phyloP scores from a whole-genome alignment of 2,329 filamentous ascomycete genomes.

The Akanthomyces muscarius region DNA sequence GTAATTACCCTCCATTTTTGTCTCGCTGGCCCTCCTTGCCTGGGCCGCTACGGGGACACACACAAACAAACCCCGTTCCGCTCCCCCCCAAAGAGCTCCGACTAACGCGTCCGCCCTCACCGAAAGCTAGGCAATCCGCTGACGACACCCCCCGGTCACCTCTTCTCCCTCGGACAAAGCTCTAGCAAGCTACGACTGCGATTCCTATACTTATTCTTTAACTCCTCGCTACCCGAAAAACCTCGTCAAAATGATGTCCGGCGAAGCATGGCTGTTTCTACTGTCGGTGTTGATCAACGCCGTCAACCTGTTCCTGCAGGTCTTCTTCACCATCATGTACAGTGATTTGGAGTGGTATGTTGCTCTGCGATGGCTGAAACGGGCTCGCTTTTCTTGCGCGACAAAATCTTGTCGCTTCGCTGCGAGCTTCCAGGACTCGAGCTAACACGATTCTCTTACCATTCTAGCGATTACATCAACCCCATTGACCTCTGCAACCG shows the following conservation, averaged over 20 bases:
- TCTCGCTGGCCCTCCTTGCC: not conserved
- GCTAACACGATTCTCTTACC: slow-evolving; percentile 12
- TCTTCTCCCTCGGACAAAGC: not conserved
- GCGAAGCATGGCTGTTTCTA: slow-evolving; percentile 97
- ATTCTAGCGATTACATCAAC: slow-evolving; percentile 92
- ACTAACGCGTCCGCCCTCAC: slow-evolving; percentile 10
- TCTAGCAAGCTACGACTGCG: not conserved
- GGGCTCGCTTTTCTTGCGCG: not conserved
- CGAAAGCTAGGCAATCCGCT: slow-evolving; percentile 12
- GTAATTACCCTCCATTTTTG: slow-evolving; percentile 1
- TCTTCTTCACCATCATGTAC: slow-evolving; percentile 99
- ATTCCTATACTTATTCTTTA: slow-evolving; percentile 9
- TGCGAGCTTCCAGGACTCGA: not conserved
- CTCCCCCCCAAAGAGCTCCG: not conserved
- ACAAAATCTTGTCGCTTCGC: not conserved
- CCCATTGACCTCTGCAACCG: slow-evolving; percentile 99
- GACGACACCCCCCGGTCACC: slow-evolving; percentile 2
- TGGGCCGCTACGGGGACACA: too few species aligned
- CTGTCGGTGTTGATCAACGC: slow-evolving; percentile 98
- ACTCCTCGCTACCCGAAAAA: slow-evolving; percentile 1
- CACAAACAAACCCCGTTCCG: not conserved
- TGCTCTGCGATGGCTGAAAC: not conserved
- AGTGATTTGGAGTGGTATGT: slow-evolving; percentile 97
- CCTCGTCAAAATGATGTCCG: slow-evolving; percentile 64
- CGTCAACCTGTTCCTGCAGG: slow-evolving; percentile 98